A percentile compares a stretch with the other conserved stretches of the same genome.
Evolutionary conservation across 2,329 filamentous ascomycete genomes (phyloP).

Genomic region (Cladosporium sp.): DNA sequence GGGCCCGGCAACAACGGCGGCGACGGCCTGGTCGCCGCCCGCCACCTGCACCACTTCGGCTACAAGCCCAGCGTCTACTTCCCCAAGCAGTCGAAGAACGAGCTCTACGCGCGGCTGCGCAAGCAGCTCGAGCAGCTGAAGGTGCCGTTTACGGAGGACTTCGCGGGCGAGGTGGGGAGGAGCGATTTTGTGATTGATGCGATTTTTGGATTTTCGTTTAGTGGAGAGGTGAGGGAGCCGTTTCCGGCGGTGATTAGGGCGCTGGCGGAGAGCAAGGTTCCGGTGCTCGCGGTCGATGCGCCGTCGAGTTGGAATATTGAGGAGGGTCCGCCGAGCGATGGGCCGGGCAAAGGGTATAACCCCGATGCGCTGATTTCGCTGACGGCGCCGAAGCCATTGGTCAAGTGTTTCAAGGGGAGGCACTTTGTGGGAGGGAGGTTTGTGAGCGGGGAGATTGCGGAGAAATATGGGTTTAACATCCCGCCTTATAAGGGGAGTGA

Average conservation of each 20-base stretch:
- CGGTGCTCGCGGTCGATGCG: slow-evolving; percentile 84
- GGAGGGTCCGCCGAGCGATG: slow-evolving; percentile 68
- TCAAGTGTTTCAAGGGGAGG: slow-evolving; percentile 73
- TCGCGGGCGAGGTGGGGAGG: slow-evolving; percentile 57
- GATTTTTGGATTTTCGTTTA: slow-evolving; percentile 93
- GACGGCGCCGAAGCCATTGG: slow-evolving; percentile 87
- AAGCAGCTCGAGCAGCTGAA: slow-evolving; percentile 79
- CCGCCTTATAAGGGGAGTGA: slow-evolving; percentile 80
- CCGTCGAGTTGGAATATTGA: slow-evolving; percentile 95
- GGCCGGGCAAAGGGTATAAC: slow-evolving; percentile 72
- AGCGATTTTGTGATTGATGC: slow-evolving; percentile 84
- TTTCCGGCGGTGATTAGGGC: slow-evolving; percentile 76
- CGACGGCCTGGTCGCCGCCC: slow-evolving; percentile 88
- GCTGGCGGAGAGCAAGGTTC: slow-evolving; percentile 64
- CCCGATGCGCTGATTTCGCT: slow-evolving; percentile 77
- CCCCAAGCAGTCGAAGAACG: slow-evolving; percentile 84
- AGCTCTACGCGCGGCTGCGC: slow-evolving; percentile 79
- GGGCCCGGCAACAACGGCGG: slow-evolving; percentile 77
- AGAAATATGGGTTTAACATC: slow-evolving; percentile 79
- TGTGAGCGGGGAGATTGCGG: slow-evolving; percentile 66
- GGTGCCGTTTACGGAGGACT: slow-evolving; percentile 79
- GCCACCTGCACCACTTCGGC: slow-evolving; percentile 86
- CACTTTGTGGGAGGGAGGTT: slow-evolving; percentile 95
- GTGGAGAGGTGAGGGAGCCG: slow-evolving; percentile 84
- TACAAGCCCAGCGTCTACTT: slow-evolving; percentile 88